Percentiles rank a stretch among this genome's conserved stretches.
Conservation (phyloP, 129 eudicot species). For the Rutidosis leptorrhynchoides region DNA sequence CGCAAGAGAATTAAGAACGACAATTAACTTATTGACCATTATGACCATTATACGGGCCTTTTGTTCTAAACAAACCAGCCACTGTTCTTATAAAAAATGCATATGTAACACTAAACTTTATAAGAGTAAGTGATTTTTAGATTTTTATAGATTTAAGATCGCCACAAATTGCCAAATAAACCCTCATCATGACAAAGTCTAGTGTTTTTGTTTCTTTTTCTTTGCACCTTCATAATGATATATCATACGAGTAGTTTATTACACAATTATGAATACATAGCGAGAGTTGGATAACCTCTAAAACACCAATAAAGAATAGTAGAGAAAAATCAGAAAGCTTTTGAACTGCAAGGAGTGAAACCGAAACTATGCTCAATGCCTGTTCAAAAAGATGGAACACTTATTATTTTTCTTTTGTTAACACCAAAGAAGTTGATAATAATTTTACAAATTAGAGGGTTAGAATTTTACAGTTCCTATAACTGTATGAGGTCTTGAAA, state of each 20-base stretch:
- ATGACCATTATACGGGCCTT: background rate
- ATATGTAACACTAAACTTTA: background rate
- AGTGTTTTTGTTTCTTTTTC: background rate
- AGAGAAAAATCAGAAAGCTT: constrained; percentile 89
- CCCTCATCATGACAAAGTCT: background rate
- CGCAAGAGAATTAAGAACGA: background rate
- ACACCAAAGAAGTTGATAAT: constrained; percentile 1
- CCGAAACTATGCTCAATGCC: constrained; percentile 98
- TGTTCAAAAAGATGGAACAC: constrained; percentile 43
- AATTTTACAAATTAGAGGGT: background rate
- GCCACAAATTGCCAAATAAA: background rate
- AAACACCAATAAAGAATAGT: constrained; percentile 66
- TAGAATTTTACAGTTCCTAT: constrained; percentile 83
- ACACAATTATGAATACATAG: constrained; percentile 7
- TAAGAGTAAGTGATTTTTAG: background rate
- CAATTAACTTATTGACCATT: background rate
- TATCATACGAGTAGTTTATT: too few relatives aligned
- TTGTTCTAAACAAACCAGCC: background rate
- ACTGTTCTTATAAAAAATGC: background rate
- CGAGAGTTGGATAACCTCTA: constrained; percentile 56
- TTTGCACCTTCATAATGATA: background rate
- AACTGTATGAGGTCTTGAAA: constrained; percentile 97
- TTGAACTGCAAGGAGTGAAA: constrained; percentile 96
- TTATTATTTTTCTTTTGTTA: constrained; percentile 10
- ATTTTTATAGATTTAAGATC: background rate